phyloP scores from a whole-genome alignment of 106 monocot genomes.

The Gastrodia elata region DNA sequence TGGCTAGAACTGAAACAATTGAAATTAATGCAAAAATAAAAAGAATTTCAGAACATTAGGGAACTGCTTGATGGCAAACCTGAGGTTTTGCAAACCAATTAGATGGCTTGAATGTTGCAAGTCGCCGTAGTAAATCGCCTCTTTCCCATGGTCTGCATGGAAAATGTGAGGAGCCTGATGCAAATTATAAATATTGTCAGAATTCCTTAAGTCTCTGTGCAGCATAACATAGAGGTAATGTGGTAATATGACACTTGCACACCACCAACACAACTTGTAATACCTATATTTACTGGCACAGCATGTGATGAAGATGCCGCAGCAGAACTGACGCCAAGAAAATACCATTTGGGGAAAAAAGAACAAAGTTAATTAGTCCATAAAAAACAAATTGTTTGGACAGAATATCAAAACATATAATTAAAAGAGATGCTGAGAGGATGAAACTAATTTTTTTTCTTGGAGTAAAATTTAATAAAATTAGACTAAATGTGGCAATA shows the following conservation, averaged over 20 bases:
- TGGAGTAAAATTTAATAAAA: not conserved
- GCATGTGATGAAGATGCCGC: slow-evolving; percentile 90
- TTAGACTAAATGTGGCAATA: not conserved
- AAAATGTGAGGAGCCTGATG: slow-evolving; percentile 41
- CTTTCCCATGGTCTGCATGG: slow-evolving; percentile 95
- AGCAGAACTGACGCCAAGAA: slow-evolving; percentile 62
- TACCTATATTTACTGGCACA: slow-evolving; percentile 50
- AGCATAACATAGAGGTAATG: slow-evolving; percentile 44
- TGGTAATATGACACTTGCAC: slow-evolving; percentile 63
- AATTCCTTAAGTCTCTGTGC: slow-evolving; percentile 35
- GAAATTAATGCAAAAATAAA: not conserved
- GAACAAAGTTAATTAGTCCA: not conserved
- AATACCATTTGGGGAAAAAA: not conserved
- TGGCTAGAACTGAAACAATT: too few species aligned
- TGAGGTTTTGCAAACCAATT: slow-evolving; percentile 83
- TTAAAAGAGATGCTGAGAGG: not conserved
- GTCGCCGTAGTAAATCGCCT: slow-evolving; percentile 87
- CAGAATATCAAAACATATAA: not conserved
- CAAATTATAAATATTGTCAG: slow-evolving; percentile 61
- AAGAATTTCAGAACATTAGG: too few species aligned
- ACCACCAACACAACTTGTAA: slow-evolving; percentile 69
- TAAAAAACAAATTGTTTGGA: not conserved
- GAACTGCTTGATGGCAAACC: slow-evolving; percentile 31
- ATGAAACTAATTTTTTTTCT: not conserved
- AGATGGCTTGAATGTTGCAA: slow-evolving; percentile 80